phyloP scores from a whole-genome alignment of 2,329 filamentous ascomycete species.

The Stachybotrys echinatus region DNA sequence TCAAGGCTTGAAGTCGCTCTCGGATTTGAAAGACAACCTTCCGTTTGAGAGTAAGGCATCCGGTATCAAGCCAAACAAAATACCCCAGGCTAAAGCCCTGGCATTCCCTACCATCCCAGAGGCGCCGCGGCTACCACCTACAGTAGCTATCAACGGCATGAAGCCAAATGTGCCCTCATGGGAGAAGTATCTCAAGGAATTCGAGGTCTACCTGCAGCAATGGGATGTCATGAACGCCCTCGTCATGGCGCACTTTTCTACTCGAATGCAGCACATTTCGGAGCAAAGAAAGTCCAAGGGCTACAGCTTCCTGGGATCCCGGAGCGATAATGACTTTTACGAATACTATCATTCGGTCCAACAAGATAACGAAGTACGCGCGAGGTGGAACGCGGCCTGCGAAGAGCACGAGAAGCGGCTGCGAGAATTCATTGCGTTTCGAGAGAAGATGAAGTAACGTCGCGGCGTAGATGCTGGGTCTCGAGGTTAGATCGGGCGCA shows the following conservation, averaged over 20 bases:
- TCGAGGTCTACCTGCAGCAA: constrained; percentile 46
- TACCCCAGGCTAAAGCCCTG: constrained; percentile 27
- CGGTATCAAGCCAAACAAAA: constrained; percentile 30
- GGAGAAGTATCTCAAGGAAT: constrained; percentile 47
- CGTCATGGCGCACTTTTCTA: constrained; percentile 51
- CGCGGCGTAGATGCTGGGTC: background rate
- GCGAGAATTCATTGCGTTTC: constrained; percentile 48
- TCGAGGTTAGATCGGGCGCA: background rate
- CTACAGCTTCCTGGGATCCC: constrained; percentile 37
- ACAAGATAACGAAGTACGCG: constrained; percentile 59
- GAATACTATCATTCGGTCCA: constrained; percentile 56
- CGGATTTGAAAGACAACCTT: constrained; percentile 50
- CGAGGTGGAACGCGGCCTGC: constrained; percentile 54
- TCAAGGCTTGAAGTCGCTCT: constrained; percentile 46
- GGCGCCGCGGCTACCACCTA: constrained; percentile 42
- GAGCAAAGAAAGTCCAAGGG: constrained; percentile 34
- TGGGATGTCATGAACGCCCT: constrained; percentile 45
- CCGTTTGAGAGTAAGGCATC: constrained; percentile 52
- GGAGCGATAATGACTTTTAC: constrained; percentile 40
- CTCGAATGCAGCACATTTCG: constrained; percentile 40
- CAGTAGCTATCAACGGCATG: constrained; percentile 35
- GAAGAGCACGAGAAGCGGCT: constrained; percentile 56
- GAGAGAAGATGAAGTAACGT: constrained; percentile 35
- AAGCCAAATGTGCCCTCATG: constrained; percentile 39
- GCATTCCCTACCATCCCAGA: constrained; percentile 42